These are phyloP conservation scores for Lactarius tabidus DNA, from an alignment of 768 basidiomycete species.

Conservation along the genomic window DNA sequence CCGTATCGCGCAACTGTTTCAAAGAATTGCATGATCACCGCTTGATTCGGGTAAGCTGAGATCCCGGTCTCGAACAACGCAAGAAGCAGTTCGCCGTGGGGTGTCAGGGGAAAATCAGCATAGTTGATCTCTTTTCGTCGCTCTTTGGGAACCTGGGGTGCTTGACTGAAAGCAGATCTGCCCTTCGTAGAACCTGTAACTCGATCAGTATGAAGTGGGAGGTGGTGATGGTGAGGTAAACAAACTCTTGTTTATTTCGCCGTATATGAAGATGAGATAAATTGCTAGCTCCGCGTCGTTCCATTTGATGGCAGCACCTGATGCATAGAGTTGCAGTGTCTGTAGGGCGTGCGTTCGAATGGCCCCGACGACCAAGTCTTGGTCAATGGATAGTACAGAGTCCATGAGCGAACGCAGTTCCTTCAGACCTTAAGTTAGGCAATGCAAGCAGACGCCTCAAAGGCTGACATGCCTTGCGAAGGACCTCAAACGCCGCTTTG, in stretches of 20 bases:
- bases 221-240: not conserved
- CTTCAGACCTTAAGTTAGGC: conserved; percentile 38
- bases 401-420: conserved; percentile 86
- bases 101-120: conserved; percentile 77
- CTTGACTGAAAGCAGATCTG: conserved; percentile 79
- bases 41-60: conserved; percentile 74
- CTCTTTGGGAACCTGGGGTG: conserved; percentile 64
- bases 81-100: conserved; percentile 86
- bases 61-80: conserved; percentile 82
- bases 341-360: conserved; percentile 68
- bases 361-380: conserved; percentile 74
- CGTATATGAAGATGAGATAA: conserved; percentile 92
- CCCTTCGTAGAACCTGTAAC: conserved; percentile 68
- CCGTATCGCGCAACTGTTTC: conserved; percentile 89
- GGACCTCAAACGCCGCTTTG: conserved; percentile 70
- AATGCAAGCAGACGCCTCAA: conserved; percentile 7
- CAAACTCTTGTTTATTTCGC: conserved; percentile 87
- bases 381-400: conserved; percentile 80
- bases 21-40: conserved; percentile 87
- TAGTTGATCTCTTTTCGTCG: conserved; percentile 65
- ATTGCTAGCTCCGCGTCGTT: conserved; percentile 89
- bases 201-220: not conserved
- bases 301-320: conserved; percentile 71
- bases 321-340: conserved; percentile 69
- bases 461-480: conserved; percentile 66